phyloP scores from a whole-genome alignment of 305 asterid species.

The Fraxinus ornus region DNA sequence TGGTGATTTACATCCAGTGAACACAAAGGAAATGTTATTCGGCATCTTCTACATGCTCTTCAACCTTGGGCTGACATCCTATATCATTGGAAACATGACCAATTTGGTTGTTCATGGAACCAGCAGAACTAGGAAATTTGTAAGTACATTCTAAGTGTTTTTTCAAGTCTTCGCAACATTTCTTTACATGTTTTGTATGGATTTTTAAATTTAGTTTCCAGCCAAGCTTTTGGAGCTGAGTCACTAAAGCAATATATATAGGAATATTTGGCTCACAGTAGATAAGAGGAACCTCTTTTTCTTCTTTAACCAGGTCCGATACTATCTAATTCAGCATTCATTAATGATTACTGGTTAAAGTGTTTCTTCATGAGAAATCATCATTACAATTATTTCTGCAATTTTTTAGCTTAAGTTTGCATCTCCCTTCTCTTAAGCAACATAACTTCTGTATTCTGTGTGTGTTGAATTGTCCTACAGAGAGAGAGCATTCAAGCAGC shows the following conservation, averaged over 20 bases:
- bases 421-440: not conserved
- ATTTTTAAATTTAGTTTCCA: not conserved
- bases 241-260: no score
- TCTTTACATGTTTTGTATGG: not conserved
- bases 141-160: conserved; percentile 35
- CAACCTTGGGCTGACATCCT: conserved; percentile 65
- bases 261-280: no score
- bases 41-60: conserved; percentile 54
- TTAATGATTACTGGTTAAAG: not conserved
- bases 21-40: conserved; percentile 58
- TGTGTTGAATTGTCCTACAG: conserved; percentile 28
- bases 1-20: conserved; percentile 75
- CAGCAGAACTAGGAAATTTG: conserved; percentile 65
- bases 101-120: conserved; percentile 81
- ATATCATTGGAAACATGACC: conserved; percentile 85
- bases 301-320: not conserved
- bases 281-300: not conserved
- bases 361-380: not conserved
- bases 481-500: conserved; percentile 69
- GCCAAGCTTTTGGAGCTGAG: not conserved
- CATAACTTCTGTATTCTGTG: not conserved
- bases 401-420: not conserved
- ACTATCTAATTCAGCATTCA: not conserved
- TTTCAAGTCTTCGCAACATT: not conserved
- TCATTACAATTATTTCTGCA: not conserved